Percentiles rank a stretch among this genome's conserved stretches.
phyloP scores from a whole-genome alignment of 2,329 filamentous ascomycete genomes.

The Albifimbria verrucaria region DNA sequence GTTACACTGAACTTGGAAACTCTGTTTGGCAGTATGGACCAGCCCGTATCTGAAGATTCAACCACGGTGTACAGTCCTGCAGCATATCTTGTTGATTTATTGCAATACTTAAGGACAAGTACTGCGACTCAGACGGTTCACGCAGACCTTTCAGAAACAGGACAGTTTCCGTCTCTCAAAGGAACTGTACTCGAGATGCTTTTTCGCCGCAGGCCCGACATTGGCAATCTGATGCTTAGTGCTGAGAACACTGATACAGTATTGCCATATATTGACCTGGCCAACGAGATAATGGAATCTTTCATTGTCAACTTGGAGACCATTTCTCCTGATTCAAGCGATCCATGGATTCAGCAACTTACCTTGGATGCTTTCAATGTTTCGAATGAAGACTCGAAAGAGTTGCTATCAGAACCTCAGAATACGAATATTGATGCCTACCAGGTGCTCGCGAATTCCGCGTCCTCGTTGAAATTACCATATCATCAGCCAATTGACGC shows the following conservation, averaged over 20 bases:
- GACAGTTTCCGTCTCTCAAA: neutral
- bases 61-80: neutral
- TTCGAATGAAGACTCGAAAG: neutral
- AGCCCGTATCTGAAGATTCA: neutral
- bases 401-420: slow-evolving; percentile 3
- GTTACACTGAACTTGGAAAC: neutral
- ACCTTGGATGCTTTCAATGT: slow-evolving; percentile 4
- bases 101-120: neutral
- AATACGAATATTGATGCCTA: slow-evolving; percentile 5
- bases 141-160: neutral
- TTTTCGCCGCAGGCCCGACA: slow-evolving; percentile 3
- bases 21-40: neutral
- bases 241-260: slow-evolving; percentile 2
- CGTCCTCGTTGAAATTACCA: neutral
- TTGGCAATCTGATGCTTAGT: neutral
- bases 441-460: neutral
- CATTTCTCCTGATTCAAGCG: neutral
- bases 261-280: slow-evolving; percentile 4
- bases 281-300: slow-evolving; percentile 7
- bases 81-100: slow-evolving; percentile 1
- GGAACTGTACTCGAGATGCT: slow-evolving; percentile 1
- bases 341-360: neutral
- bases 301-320: slow-evolving; percentile 4
- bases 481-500: neutral
- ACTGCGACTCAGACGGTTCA: neutral